A percentile compares a stretch with the other conserved stretches of the same genome.
These are phyloP conservation scores for Serendipita sp. DNA, from an alignment of 768 basidiomycete species.

Conservation along the genomic window DNA sequence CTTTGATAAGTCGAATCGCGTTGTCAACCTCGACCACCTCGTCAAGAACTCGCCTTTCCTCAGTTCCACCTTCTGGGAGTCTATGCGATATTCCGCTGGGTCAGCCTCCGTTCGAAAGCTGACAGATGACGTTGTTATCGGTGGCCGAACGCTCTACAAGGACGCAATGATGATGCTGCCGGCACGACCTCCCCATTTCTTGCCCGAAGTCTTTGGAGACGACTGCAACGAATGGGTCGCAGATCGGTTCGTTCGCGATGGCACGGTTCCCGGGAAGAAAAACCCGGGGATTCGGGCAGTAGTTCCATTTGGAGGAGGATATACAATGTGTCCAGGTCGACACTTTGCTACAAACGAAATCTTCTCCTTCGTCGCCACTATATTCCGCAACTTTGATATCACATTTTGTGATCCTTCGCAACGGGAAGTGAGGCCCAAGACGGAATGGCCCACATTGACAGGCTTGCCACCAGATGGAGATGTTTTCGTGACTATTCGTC, in stretches of 20 bases:
- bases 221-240: neutral
- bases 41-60: neutral
- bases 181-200: neutral
- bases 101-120: neutral
- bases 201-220: neutral
- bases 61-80: neutral
- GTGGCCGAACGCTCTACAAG: constrained; percentile 1
- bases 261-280: neutral
- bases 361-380: neutral
- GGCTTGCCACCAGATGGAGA: neutral
- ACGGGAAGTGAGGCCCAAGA: neutral
- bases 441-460: neutral
- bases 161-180: neutral
- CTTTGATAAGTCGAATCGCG: neutral
- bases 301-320: neutral
- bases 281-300: neutral
- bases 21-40: neutral
- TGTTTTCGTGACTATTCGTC: neutral
- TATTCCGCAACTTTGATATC: neutral
- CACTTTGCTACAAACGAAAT: constrained; percentile 1
- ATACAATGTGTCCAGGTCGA: neutral
- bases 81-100: neutral
- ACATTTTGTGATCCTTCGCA: neutral
- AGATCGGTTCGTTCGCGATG: neutral
- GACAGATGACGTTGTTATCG: neutral